phyloP scores from a whole-genome alignment of 768 basidiomycete genomes.

The Lyophyllum decastes region DNA sequence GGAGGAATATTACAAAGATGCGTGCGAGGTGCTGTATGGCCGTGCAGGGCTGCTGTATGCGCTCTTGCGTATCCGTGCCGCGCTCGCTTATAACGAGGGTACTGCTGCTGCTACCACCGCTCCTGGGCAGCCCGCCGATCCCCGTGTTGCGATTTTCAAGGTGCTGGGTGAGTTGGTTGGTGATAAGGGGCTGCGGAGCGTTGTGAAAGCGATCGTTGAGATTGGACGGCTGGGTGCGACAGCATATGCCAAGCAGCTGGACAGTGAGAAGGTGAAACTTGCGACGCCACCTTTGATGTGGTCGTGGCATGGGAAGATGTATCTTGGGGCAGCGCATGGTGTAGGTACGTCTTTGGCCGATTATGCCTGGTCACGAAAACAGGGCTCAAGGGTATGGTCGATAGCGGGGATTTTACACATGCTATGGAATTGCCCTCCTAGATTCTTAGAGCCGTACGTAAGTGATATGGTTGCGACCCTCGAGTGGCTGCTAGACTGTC shows the following conservation, averaged over 20 bases:
- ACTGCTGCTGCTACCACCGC: neutral
- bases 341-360: conserved; percentile 40
- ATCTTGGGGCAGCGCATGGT: conserved; percentile 63
- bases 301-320: conserved; percentile 58
- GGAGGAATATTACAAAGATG: conserved; percentile 28
- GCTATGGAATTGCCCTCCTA: conserved; percentile 43
- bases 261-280: neutral
- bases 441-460: conserved; percentile 37
- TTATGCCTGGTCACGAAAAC: neutral
- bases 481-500: conserved; percentile 47
- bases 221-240: conserved; percentile 43
- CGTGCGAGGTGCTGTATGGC: conserved; percentile 60
- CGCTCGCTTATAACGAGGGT: neutral
- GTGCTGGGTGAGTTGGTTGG: conserved; percentile 29
- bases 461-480: conserved; percentile 42
- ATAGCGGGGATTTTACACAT: conserved; percentile 57
- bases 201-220: conserved; percentile 47
- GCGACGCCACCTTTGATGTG: conserved; percentile 53
- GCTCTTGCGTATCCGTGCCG: conserved; percentile 43
- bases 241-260: conserved; percentile 29
- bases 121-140: conserved; percentile 13
- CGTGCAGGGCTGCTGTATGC: conserved; percentile 59
- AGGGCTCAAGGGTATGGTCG: neutral
- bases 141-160: neutral
- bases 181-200: conserved; percentile 30